A percentile compares a stretch with the other conserved stretches of the same genome.
Conservation (phyloP, 139 green algal genomes). For the Yamagishiella unicocca region DNA sequence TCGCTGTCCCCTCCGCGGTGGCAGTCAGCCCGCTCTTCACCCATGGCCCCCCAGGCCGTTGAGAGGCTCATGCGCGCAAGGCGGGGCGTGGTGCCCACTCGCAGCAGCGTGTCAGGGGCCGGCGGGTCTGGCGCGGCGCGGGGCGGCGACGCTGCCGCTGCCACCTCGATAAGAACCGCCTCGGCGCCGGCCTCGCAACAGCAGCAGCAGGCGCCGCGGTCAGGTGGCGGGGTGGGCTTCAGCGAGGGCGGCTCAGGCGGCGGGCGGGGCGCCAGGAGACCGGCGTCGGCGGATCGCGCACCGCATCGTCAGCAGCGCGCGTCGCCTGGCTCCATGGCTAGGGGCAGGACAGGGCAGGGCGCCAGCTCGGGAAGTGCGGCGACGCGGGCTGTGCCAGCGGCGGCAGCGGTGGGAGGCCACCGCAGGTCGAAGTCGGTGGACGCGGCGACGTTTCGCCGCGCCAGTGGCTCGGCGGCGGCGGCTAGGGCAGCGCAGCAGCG, state of each 20-base stretch:
- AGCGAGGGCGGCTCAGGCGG: not conserved
- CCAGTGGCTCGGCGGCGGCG: not conserved
- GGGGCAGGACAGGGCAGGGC: too few relatives aligned
- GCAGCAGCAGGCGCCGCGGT: not conserved
- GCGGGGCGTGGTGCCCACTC: not conserved
- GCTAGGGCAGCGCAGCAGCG: not conserved
- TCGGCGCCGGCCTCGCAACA: not conserved
- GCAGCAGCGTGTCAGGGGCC: not conserved
- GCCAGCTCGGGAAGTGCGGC: not conserved
- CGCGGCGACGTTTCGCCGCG: not conserved
- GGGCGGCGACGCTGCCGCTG: not conserved
- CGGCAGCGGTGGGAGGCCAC: not conserved
- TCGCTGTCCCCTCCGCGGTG: not conserved
- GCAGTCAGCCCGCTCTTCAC: constrained; percentile 27
- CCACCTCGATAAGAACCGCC: not conserved
- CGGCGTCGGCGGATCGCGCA: not conserved
- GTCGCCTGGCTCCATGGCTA: not conserved
- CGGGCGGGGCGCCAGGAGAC: not conserved
- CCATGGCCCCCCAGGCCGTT: not conserved
- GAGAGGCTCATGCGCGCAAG: constrained; percentile 12
- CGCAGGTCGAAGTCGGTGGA: constrained; percentile 10
- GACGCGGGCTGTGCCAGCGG: not conserved
- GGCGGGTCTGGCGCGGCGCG: not conserved
- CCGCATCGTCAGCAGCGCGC: not conserved
- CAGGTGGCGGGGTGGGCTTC: not conserved